phyloP scores from a whole-genome alignment of 1,139 yeast species.

The Protomyces inundatus region DNA sequence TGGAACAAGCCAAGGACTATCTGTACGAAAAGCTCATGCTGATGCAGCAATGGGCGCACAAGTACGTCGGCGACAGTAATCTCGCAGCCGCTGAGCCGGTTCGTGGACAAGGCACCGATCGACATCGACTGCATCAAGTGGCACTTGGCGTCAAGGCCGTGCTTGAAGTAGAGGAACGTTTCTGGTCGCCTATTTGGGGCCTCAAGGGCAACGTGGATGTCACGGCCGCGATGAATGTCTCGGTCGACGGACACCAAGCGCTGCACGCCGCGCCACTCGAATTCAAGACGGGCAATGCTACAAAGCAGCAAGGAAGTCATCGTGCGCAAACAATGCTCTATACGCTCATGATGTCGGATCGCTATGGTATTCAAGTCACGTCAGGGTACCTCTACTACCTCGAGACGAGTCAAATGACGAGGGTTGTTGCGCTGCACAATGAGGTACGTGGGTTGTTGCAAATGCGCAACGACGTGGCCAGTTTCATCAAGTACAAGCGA shows the following conservation, averaged over 20 bases:
- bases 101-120: constrained; percentile 1
- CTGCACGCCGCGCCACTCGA: constrained; percentile 58
- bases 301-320: constrained; percentile 55
- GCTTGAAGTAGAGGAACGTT: constrained; percentile 80
- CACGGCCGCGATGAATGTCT: constrained; percentile 59
- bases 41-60: constrained; percentile 59
- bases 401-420: constrained; percentile 52
- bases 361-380: constrained; percentile 58
- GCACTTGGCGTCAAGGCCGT: constrained; percentile 52
- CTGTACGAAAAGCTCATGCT: constrained; percentile 53
- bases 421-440: constrained; percentile 41
- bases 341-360: constrained; percentile 68
- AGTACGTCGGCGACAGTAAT: constrained; percentile 40
- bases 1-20: constrained; percentile 46
- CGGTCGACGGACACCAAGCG: constrained; percentile 23
- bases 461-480: constrained; percentile 65
- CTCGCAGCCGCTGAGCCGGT: constrained; percentile 5
- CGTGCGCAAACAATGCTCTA: constrained; percentile 87
- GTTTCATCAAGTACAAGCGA: constrained; percentile 46
- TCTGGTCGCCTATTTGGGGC: constrained; percentile 89
- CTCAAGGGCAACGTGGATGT: constrained; percentile 89
- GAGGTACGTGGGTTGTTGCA: constrained; percentile 63
- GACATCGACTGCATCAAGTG: constrained; percentile 17
- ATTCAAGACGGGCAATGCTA: constrained; percentile 68
- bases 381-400: constrained; percentile 73